A percentile compares a stretch with the other conserved stretches of the same genome.
phyloP scores from a whole-genome alignment of 139 green algal species.

The Pleodorina starrii region DNA sequence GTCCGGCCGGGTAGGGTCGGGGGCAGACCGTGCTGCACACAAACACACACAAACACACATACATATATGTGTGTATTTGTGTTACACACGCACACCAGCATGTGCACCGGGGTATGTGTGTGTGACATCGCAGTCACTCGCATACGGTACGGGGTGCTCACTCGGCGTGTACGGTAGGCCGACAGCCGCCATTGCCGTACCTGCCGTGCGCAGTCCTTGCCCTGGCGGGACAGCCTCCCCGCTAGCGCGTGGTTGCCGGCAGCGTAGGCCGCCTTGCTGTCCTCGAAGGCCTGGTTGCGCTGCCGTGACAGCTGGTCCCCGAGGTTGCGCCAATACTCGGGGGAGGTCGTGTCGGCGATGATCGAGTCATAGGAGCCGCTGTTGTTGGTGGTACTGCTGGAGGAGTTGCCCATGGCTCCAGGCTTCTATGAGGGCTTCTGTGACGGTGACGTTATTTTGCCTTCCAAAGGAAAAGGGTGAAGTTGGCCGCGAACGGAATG shows the following conservation, averaged over 20 bases:
- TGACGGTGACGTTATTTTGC: background rate
- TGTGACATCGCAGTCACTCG: no score
- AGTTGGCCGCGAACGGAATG: no score
- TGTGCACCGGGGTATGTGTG: no score
- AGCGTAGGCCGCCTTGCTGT: constrained; percentile 18
- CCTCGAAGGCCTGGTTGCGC: background rate
- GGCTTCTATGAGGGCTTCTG: background rate
- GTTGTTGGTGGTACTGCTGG: background rate
- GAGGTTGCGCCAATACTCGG: constrained; percentile 18
- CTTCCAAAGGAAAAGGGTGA: background rate
- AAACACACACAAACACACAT: background rate
- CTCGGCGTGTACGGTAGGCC: no score
- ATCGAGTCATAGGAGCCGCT: background rate
- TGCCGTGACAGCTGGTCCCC: background rate
- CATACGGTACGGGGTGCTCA: no score
- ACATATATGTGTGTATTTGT: background rate
- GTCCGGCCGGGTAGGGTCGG: no score
- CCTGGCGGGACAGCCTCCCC: background rate
- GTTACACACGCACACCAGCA: no score
- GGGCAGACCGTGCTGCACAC: no score
- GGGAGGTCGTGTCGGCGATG: background rate
- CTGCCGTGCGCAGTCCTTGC: background rate
- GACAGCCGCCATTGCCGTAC: background rate
- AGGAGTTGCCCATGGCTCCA: background rate
- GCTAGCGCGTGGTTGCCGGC: background rate